Evolutionary conservation across 2,329 filamentous ascomycete genomes (phyloP).

Genomic region (Thermomyces lanuginosus): DNA sequence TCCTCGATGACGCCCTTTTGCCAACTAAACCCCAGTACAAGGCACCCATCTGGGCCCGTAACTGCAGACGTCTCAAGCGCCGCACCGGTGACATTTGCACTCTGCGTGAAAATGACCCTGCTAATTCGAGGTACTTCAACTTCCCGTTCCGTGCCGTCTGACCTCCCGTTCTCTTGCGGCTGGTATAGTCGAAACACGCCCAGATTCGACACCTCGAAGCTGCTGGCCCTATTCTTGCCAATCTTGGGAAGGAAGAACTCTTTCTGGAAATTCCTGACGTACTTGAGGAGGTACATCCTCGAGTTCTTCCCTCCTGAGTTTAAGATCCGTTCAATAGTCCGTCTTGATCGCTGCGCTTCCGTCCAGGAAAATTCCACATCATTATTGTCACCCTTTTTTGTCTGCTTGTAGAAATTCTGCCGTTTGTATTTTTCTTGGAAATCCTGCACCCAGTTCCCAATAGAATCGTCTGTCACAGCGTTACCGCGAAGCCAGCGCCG

Average conservation of each 20-base stretch:
- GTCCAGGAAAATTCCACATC: constrained; percentile 16
- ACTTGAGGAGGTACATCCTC: constrained; percentile 23
- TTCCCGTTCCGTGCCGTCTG: constrained; percentile 7
- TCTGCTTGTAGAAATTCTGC: no score
- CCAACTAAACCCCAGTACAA: constrained; percentile 28
- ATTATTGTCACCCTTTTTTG: no score
- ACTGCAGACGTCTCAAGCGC: constrained; percentile 25
- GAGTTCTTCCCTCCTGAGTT: constrained; percentile 17
- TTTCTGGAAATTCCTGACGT: constrained; percentile 23
- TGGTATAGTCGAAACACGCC: no score
- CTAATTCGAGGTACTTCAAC: no score
- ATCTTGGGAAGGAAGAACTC: constrained; percentile 21
- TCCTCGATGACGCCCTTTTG: constrained; percentile 21
- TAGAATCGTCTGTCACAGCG: constrained; percentile 19
- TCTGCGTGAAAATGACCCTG: constrained; percentile 31
- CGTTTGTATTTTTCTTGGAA: constrained; percentile 17
- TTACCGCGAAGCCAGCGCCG: constrained; percentile 23
- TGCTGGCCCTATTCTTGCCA: constrained; percentile 22
- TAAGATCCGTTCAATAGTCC: constrained; percentile 15
- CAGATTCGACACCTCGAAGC: constrained; percentile 33
- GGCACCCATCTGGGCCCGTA: constrained; percentile 30
- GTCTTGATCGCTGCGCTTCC: constrained; percentile 16
- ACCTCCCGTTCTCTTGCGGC: constrained; percentile 3
- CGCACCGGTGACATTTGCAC: constrained; percentile 21
- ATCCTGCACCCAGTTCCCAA: constrained; percentile 22